These are phyloP conservation scores for Ailanthus altissimus DNA, from an alignment of 345 rosid genomes.

Conservation along the genomic window DNA sequence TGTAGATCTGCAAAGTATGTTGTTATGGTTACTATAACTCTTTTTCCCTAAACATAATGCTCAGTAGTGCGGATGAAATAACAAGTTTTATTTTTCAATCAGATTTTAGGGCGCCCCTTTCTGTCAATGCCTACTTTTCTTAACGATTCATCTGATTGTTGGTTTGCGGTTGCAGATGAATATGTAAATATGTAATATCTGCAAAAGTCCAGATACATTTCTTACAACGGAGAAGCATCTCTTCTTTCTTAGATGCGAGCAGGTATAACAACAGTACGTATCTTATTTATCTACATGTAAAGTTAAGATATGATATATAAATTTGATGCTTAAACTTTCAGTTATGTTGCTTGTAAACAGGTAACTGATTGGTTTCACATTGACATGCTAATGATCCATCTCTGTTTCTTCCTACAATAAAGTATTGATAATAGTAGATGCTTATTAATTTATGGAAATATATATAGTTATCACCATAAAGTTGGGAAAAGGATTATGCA, in stretches of 20 bases:
- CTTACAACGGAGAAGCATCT: conserved; percentile 41
- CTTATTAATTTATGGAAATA: too few species aligned
- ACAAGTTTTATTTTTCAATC: too few species aligned
- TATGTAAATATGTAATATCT: conserved; percentile 47
- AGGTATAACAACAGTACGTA: conserved; percentile 29
- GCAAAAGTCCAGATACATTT: conserved; percentile 53
- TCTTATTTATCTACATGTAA: background rate
- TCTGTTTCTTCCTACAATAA: background rate
- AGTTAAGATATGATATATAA: background rate
- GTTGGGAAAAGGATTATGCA: too few species aligned
- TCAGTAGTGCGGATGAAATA: too few species aligned
- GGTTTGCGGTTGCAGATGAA: conserved; percentile 34
- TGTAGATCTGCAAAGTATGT: too few species aligned
- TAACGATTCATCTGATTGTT: background rate
- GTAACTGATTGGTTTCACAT: background rate
- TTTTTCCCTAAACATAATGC: too few species aligned
- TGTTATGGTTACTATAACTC: too few species aligned
- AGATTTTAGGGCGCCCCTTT: background rate
- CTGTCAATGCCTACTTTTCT: background rate
- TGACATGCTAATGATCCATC: background rate
- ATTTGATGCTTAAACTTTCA: background rate
- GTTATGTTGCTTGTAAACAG: background rate
- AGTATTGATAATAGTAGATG: too few species aligned
- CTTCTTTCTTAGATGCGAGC: conserved; percentile 51
- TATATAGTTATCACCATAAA: too few species aligned